Percentiles rank a stretch among this genome's conserved stretches.
phyloP scores from a whole-genome alignment of 164 flowering plant genomes.

The Nymphaea thermarum region DNA sequence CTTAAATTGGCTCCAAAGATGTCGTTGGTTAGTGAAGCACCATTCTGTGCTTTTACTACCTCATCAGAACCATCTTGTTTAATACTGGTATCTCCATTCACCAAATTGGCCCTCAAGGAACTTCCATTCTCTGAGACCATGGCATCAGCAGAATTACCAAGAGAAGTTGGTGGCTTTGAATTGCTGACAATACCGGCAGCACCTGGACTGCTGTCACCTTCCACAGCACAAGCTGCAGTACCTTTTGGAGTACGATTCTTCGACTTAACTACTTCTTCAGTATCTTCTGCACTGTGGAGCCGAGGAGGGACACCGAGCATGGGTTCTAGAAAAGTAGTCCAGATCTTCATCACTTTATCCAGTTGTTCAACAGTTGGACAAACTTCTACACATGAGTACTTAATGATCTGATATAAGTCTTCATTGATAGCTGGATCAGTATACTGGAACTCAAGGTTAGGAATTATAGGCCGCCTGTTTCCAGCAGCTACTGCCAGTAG shows the following conservation, averaged over 20 bases:
- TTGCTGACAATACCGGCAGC: slow-evolving; percentile 15
- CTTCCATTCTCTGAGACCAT: neutral
- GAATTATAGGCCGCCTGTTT: slow-evolving; percentile 45
- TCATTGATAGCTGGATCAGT: slow-evolving; percentile 70
- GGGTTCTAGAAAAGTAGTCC: slow-evolving; percentile 81
- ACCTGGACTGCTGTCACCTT: slow-evolving; percentile 39
- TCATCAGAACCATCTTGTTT: slow-evolving; percentile 33
- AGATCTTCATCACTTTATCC: slow-evolving; percentile 81
- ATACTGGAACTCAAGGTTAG: slow-evolving; percentile 58
- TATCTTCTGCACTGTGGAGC: slow-evolving; percentile 57
- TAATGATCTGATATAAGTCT: slow-evolving; percentile 68
- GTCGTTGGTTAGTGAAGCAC: slow-evolving; percentile 20
- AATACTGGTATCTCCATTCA: slow-evolving; percentile 27
- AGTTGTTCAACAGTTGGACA: slow-evolving; percentile 62
- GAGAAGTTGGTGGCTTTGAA: neutral
- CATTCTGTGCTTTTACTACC: slow-evolving; percentile 11
- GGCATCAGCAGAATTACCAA: neutral
- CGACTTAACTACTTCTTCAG: slow-evolving; percentile 53
- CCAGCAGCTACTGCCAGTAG: slow-evolving; percentile 74
- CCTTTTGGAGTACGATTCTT: slow-evolving; percentile 27
- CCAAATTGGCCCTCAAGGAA: slow-evolving; percentile 1
- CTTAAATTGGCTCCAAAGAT: slow-evolving; percentile 25
- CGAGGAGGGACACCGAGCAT: slow-evolving; percentile 69
- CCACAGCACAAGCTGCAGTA: slow-evolving; percentile 24
- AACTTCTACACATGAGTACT: slow-evolving; percentile 69